phyloP scores from a whole-genome alignment of 495 filamentous ascomycete genomes.

The Daldinia decipiens region DNA sequence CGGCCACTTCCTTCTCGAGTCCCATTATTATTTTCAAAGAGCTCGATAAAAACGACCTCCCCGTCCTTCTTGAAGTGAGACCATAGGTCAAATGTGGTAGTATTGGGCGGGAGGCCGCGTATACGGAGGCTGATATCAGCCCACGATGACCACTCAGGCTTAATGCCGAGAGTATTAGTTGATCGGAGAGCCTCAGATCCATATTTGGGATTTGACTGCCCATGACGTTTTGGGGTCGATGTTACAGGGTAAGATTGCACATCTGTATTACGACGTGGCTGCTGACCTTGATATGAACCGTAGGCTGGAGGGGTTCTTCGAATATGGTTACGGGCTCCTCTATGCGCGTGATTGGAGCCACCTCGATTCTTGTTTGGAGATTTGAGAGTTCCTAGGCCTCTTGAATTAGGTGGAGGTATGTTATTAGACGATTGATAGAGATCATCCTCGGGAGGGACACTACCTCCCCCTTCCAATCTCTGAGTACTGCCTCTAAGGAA shows the following conservation, averaged over 20 bases:
- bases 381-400: not conserved
- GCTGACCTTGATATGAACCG: not conserved
- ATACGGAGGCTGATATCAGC: slow-evolving; percentile 42
- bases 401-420: not conserved
- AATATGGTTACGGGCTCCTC: not conserved
- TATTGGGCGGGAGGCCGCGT: slow-evolving; percentile 35
- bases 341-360: not conserved
- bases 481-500: not conserved
- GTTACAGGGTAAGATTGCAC: not conserved
- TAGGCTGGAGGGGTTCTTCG: not conserved
- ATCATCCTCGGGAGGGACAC: not conserved
- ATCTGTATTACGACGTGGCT: not conserved
- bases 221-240: not conserved
- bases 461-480: not conserved
- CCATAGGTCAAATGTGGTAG: slow-evolving; percentile 45
- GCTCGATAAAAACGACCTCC: slow-evolving; percentile 48
- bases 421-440: not conserved
- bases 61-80: slow-evolving; percentile 44
- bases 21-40: slow-evolving; percentile 41
- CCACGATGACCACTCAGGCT: slow-evolving; percentile 42
- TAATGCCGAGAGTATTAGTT: slow-evolving; percentile 24
- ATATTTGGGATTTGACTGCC: not conserved
- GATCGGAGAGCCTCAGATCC: not conserved
- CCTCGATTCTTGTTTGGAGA: not conserved
- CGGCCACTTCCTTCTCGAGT: slow-evolving; percentile 32